Evolutionary conservation across 1,284 basidiomycete species (phyloP), one percentile per base, ranked within the genome.

Genomic region (Cryptococcus sp.): DNA sequence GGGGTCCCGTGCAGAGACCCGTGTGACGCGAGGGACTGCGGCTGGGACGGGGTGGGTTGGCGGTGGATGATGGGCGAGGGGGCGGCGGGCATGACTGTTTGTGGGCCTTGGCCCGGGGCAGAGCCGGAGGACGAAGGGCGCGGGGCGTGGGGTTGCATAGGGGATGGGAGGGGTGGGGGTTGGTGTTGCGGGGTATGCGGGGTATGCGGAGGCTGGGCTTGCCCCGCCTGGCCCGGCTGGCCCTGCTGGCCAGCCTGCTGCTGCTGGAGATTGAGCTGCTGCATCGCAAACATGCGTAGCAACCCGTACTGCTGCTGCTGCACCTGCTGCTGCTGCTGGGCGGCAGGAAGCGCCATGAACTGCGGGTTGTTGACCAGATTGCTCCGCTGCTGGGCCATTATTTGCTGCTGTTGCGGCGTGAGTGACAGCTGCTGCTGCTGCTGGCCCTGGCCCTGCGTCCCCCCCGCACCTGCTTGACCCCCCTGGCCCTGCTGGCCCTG

Each of bases 241-340:
- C 24, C 15, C 23, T 38, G 52, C 20, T 6, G 8, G n/a, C 38
- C 43, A 18, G 24, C n/a, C 28, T 50, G 52, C 52, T 57, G 61
- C 49, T 61, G 54, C 46, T 59, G 62, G 48, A 45, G 64, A 24
- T 52, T 51, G 13, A 59, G 54, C 11, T 67, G 65, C 53, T 67
- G 61, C 46, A 49, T 55, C 51, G 61, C 52, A 45, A 71, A 63
- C 56, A 61, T 61, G 11, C 63, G 42, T 20, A 72, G 20, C 53
- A 69, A 57, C 36, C 60, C 59, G 44, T 64, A 61, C 46, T 74
- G 67, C 59, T 73, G 64, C 50, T 56, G 51, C 40, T 50, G 60
- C 58, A 73, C 55, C 48, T 68, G 64, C 36, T 62, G 60, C 50
- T 69, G 69, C 56, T 73, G 73, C 48, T 68, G 69, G 28, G 65